Percentiles rank a stretch among this genome's conserved stretches.
Evolutionary conservation across 306 rosid species (phyloP).

Genomic region (Pterocarpus santalinus): DNA sequence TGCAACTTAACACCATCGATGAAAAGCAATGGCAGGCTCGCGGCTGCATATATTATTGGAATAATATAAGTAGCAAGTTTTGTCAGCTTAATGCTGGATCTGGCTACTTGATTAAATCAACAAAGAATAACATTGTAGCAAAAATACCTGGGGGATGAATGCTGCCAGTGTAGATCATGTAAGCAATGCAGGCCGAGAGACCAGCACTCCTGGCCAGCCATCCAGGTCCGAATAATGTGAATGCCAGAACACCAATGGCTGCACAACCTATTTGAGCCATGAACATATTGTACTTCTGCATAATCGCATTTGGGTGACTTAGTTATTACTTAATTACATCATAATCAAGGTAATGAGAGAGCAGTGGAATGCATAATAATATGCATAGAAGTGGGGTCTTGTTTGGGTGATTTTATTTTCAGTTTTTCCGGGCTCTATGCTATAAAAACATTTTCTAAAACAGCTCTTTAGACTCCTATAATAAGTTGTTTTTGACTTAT

Average conservation of each 20-base stretch:
- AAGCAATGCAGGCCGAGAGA: constrained; percentile 81
- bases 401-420: neutral
- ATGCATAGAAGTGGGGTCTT: neutral
- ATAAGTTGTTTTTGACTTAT: neutral
- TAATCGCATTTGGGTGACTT: constrained; percentile 13
- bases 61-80: neutral
- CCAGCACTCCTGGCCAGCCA: constrained; percentile 84
- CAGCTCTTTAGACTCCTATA: neutral
- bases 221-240: constrained; percentile 82
- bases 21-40: constrained; percentile 88
- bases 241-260: constrained; percentile 81
- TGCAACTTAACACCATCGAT: constrained; percentile 89
- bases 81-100: neutral
- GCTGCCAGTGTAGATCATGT: constrained; percentile 80
- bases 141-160: constrained; percentile 87
- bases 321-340: neutral
- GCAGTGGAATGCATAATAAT: neutral
- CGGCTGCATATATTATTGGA: constrained; percentile 65
- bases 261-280: constrained; percentile 96
- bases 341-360: neutral
- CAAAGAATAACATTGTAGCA: neutral
- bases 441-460: neutral
- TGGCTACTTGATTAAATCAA: neutral
- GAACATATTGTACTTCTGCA: constrained; percentile 90
- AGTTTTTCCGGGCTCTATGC: neutral